A percentile compares a stretch with the other conserved stretches of the same genome.
Evolutionary conservation across 176 grass and related monocot species (phyloP).

Genomic region (Olyra latifolia): DNA sequence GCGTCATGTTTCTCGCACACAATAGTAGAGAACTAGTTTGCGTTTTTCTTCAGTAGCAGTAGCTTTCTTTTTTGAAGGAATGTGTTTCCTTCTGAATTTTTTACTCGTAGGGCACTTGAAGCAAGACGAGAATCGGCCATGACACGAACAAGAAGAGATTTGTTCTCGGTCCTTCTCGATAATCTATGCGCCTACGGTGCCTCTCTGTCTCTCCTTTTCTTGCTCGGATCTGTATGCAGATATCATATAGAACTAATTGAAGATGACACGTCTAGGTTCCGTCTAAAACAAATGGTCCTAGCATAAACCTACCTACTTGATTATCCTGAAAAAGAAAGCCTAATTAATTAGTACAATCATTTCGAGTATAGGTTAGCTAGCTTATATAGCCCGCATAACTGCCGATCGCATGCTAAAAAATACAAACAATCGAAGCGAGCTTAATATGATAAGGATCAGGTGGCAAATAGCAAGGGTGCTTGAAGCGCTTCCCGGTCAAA

Average conservation of each 20-base stretch:
- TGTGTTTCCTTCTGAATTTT: neutral
- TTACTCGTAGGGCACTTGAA: neutral
- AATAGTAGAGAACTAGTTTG: neutral
- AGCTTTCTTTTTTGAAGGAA: neutral
- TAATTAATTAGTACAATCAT: neutral
- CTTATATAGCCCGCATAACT: neutral
- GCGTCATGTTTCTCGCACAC: slow-evolving; percentile 25
- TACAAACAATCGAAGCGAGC: too few species aligned
- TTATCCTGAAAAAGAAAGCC: neutral
- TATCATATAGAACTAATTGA: neutral
- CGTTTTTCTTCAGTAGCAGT: neutral
- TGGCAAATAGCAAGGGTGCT: too few species aligned
- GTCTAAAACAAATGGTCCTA: neutral
- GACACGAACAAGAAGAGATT: slow-evolving; percentile 1
- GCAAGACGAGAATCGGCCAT: neutral
- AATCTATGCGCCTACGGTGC: neutral
- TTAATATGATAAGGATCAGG: too few species aligned
- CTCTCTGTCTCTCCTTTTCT: neutral
- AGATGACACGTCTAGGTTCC: neutral
- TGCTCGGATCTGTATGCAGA: neutral
- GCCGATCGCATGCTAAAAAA: neutral
- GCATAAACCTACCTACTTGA: too few species aligned
- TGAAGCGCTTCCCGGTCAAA: too few species aligned
- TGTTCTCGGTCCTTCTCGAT: neutral
- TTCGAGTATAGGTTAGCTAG: too few species aligned